These are phyloP conservation scores for Nicotiana knightiana DNA, from an alignment of 257 asterid genomes.

Conservation along the genomic window DNA sequence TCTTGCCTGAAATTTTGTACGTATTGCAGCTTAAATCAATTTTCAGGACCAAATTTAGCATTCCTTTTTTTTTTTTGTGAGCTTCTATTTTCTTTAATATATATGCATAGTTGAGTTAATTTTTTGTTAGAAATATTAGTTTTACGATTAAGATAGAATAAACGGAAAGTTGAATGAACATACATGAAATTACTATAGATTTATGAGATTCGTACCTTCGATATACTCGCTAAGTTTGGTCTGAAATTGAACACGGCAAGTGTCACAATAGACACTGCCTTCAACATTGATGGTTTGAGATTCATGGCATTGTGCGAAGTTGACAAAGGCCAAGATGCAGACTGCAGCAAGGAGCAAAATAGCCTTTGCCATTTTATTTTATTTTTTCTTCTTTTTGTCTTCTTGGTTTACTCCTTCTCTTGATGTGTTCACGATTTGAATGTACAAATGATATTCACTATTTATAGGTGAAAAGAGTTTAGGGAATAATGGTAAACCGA, in stretches of 20 bases:
- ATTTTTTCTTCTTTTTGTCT: neutral
- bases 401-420: neutral
- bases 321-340: constrained; percentile 19
- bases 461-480: neutral
- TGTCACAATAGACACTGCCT: constrained; percentile 16
- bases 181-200: neutral
- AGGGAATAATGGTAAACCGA: neutral
- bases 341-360: neutral
- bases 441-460: neutral
- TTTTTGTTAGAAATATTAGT: neutral
- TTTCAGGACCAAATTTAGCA: too few species aligned
- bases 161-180: neutral
- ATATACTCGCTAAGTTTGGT: neutral
- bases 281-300: neutral
- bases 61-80: too few species aligned
- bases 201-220: neutral
- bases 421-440: constrained; percentile 4
- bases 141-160: neutral
- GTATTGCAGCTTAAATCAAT: too few species aligned
- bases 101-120: neutral
- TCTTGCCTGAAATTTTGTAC: too few species aligned
- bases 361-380: constrained; percentile 11
- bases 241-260: constrained; percentile 7
- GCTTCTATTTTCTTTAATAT: too few species aligned
- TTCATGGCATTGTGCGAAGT: neutral